A percentile compares a stretch with the other conserved stretches of the same genome.
phyloP scores from a whole-genome alignment of 345 rosid genomes.

The Melastoma malabathricum region DNA sequence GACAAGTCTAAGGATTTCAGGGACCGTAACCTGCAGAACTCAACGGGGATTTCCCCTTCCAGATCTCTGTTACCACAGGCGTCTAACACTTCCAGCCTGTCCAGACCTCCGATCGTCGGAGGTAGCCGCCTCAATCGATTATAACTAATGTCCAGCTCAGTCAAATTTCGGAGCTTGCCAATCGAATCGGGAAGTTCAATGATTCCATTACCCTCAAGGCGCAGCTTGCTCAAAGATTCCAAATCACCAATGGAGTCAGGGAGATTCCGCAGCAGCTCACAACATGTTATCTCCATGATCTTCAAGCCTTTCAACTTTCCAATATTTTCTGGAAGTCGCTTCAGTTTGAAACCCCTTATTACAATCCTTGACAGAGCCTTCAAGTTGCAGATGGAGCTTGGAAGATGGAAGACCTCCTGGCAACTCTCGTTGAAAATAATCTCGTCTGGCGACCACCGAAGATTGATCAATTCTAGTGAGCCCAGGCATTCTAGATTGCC shows the following conservation, averaged over 20 bases:
- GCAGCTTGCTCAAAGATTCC: too few species aligned
- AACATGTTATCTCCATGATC: neutral
- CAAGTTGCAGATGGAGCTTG: too few species aligned
- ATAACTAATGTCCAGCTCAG: neutral
- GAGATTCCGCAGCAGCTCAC: too few species aligned
- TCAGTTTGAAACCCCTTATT: neutral
- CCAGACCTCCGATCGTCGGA: neutral
- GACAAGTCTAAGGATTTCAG: neutral
- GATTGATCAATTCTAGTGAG: too few species aligned
- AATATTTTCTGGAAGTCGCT: neutral
- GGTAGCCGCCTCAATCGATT: rapidly evolving
- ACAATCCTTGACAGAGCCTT: too few species aligned
- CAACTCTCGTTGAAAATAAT: too few species aligned
- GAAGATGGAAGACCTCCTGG: too few species aligned
- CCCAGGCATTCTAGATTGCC: neutral
- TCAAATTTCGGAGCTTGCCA: neutral
- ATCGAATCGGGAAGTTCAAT: neutral
- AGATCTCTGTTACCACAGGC: neutral
- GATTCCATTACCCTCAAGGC: neutral
- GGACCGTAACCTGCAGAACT: neutral
- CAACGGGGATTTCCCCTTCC: neutral
- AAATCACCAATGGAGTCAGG: too few species aligned
- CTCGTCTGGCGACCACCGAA: too few species aligned
- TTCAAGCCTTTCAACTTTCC: neutral
- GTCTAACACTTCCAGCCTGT: neutral